These are phyloP conservation scores for Leccinum pellstonianum DNA, from an alignment of 768 basidiomycete genomes.

Conservation along the genomic window DNA sequence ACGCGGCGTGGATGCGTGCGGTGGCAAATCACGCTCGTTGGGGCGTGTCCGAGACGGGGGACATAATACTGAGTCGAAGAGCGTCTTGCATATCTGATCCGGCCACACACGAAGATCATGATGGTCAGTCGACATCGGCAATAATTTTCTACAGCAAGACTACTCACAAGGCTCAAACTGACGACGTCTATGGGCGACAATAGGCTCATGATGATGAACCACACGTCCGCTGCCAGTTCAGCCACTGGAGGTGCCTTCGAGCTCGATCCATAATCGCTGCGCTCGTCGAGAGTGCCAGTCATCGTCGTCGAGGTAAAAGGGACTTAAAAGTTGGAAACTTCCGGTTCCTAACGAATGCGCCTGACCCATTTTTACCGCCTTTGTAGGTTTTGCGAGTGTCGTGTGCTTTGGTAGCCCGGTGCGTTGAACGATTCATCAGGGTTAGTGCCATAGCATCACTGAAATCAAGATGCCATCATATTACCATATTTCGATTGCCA, in stretches of 20 bases:
- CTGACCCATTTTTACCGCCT: not conserved
- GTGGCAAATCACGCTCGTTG: not conserved
- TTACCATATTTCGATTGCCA: too few relatives aligned
- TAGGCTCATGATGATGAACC: too few relatives aligned
- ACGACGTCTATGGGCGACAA: too few relatives aligned
- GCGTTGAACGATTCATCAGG: too few relatives aligned
- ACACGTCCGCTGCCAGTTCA: too few relatives aligned
- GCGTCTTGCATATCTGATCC: conserved; percentile 26
- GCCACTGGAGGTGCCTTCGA: too few relatives aligned
- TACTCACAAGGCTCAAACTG: conserved; percentile 18
- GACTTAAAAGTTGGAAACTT: not conserved
- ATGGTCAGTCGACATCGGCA: too few relatives aligned
- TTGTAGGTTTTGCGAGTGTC: not conserved
- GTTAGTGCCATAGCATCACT: too few relatives aligned
- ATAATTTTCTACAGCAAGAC: too few relatives aligned
- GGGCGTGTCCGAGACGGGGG: conserved; percentile 21
- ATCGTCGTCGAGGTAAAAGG: not conserved
- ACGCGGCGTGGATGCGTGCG: conserved; percentile 23
- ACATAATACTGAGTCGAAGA: conserved; percentile 24
- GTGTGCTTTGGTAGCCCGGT: too few relatives aligned
- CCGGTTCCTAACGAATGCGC: not conserved
- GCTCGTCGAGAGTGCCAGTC: not conserved
- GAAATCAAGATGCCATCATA: too few relatives aligned
- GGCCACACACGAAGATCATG: not conserved
- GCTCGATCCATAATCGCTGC: too few relatives aligned